These are phyloP conservation scores for Diaporthe longicolla DNA, from an alignment of 2,329 filamentous ascomycete genomes.

Conservation along the genomic window DNA sequence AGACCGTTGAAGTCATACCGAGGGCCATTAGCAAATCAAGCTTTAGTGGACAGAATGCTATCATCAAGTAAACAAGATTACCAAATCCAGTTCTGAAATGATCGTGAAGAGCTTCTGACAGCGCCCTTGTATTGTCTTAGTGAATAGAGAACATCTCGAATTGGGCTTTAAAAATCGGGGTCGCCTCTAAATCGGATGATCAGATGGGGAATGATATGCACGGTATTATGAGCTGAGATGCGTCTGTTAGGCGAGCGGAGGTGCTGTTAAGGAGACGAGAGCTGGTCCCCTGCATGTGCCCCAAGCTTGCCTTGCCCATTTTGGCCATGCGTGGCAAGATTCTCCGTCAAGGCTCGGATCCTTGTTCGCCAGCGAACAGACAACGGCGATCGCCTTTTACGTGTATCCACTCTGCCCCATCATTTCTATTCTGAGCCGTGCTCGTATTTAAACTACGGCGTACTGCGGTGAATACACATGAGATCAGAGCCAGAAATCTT, in stretches of 20 bases:
- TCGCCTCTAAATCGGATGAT: neutral
- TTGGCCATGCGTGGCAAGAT: conserved; percentile 11
- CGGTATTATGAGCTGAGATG: neutral
- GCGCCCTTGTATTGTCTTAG: neutral
- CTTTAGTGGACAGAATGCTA: neutral
- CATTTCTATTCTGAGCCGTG: conserved; percentile 27
- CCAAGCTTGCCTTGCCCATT: neutral
- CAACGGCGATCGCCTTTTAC: conserved; percentile 18
- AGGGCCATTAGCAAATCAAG: neutral
- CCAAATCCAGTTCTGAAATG: neutral
- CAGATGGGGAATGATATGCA: neutral
- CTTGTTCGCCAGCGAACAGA: conserved; percentile 19
- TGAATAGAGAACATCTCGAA: neutral
- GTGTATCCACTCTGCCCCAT: conserved; percentile 31
- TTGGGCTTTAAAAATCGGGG: neutral
- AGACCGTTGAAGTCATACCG: neutral
- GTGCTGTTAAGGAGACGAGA: neutral
- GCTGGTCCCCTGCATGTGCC: neutral
- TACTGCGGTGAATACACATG: neutral
- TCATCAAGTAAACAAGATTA: neutral
- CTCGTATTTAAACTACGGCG: conserved; percentile 5
- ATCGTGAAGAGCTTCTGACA: neutral
- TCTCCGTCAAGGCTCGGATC: conserved; percentile 7
- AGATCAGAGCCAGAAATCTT: conserved; percentile 6
- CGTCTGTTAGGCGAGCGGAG: conserved; percentile 6